A percentile compares a stretch with the other conserved stretches of the same genome.
phyloP scores from a whole-genome alignment of 1,139 yeast species.

The Protomyces lactucae-debilis region DNA sequence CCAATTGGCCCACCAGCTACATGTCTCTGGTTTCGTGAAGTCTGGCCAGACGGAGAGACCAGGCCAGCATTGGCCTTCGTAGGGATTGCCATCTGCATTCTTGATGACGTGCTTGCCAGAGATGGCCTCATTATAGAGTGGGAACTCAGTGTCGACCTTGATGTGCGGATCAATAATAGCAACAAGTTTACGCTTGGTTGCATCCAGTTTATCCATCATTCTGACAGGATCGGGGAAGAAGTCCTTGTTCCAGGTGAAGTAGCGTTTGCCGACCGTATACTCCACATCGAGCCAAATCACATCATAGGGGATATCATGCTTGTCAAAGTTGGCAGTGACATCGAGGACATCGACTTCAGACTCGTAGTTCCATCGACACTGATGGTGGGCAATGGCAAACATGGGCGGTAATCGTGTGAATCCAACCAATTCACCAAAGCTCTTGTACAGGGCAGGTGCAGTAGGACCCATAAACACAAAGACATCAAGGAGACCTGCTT shows the following conservation, averaged over 20 bases:
- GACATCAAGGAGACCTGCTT: slow-evolving; percentile 75
- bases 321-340: slow-evolving; percentile 66
- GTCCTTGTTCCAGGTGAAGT: slow-evolving; percentile 82
- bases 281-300: slow-evolving; percentile 94
- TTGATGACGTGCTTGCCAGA: slow-evolving; percentile 44
- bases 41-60: slow-evolving; percentile 95
- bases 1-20: slow-evolving; percentile 54
- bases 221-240: slow-evolving; percentile 68
- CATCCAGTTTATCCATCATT: slow-evolving; percentile 61
- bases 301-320: slow-evolving; percentile 74
- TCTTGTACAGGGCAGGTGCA: slow-evolving; percentile 56
- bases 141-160: slow-evolving; percentile 55
- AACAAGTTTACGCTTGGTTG: slow-evolving; percentile 74
- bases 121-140: slow-evolving; percentile 53
- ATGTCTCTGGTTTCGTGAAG: slow-evolving; percentile 62
- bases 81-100: slow-evolving; percentile 50
- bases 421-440: slow-evolving; percentile 75
- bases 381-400: slow-evolving; percentile 85
- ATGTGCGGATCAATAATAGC: slow-evolving; percentile 90
- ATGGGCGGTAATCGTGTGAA: slow-evolving; percentile 67
- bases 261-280: slow-evolving; percentile 77
- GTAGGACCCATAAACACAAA: slow-evolving; percentile 60
- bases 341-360: slow-evolving; percentile 76
- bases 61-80: slow-evolving; percentile 95
- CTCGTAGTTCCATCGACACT: slow-evolving; percentile 95